Conservation (phyloP, 176 grass and related monocot species). For the Urochloa ruziziensis region DNA sequence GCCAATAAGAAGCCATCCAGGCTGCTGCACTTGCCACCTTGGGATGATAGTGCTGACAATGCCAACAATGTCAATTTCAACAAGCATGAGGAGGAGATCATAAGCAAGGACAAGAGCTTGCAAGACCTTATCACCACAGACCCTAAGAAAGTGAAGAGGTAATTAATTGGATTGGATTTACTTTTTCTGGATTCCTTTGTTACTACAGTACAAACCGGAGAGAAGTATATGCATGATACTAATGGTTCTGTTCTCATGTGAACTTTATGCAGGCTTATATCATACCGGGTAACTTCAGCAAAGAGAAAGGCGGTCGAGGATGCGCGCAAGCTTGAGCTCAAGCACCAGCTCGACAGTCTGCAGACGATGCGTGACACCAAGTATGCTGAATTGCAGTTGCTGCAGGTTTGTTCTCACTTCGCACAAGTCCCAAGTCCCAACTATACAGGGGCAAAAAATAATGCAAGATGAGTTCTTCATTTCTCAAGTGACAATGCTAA, state of each 20-base stretch:
- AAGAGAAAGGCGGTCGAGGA: background rate
- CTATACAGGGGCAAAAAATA: too few relatives aligned
- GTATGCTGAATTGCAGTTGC: background rate
- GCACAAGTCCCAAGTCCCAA: fast-evolving
- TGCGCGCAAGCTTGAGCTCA: background rate
- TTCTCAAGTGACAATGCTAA: background rate
- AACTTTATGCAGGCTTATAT: background rate
- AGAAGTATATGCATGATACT: background rate
- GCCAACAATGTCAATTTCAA: background rate
- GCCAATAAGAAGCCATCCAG: too few relatives aligned
- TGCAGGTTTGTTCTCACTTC: background rate
- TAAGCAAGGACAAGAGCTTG: background rate
- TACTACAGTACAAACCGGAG: too few relatives aligned
- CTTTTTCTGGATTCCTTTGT: background rate
- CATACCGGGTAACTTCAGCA: background rate
- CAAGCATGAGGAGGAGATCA: background rate
- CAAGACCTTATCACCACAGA: background rate
- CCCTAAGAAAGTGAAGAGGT: background rate
- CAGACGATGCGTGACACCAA: background rate
- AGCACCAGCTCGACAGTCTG: background rate
- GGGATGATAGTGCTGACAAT: too few relatives aligned
- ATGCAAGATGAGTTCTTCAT: too few relatives aligned
- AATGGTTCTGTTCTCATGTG: background rate
- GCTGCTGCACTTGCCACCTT: too few relatives aligned
- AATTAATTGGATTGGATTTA: background rate